A percentile compares a stretch with the other conserved stretches of the same genome.
Conservation (phyloP, 139 green algal species). For the Deuterostichococcus epilithicus region DNA sequence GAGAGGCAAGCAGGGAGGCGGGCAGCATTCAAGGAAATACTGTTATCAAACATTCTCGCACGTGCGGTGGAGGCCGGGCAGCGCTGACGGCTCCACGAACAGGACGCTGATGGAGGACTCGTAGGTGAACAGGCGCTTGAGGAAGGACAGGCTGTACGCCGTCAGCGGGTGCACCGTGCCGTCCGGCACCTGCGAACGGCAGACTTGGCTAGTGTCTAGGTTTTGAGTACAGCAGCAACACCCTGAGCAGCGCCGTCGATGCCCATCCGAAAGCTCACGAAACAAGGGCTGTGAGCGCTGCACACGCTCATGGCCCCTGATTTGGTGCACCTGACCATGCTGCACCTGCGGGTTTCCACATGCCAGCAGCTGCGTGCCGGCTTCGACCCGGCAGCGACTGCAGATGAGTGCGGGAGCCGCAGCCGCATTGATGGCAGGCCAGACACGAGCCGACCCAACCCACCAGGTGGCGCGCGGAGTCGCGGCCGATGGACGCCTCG, state of each 20-base stretch:
- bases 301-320: not conserved
- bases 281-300: not conserved
- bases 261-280: too few species aligned
- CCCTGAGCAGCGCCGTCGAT: too few species aligned
- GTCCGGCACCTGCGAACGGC: slow-evolving; percentile 39
- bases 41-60: too few species aligned
- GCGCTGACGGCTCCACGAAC: slow-evolving; percentile 6
- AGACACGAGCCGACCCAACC: too few species aligned
- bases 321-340: not conserved
- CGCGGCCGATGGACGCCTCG: slow-evolving; percentile 29
- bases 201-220: not conserved
- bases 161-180: slow-evolving; percentile 67
- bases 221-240: too few species aligned
- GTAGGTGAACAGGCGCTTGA: slow-evolving; percentile 46
- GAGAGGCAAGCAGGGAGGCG: too few species aligned
- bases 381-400: too few species aligned
- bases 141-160: slow-evolving; percentile 48
- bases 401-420: too few species aligned
- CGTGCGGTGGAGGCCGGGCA: not conserved
- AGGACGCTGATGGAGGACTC: slow-evolving; percentile 23
- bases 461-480: slow-evolving; percentile 17
- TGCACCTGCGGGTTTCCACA: too few species aligned
- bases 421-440: too few species aligned
- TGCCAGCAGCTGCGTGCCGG: too few species aligned
- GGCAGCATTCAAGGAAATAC: too few species aligned